These are phyloP conservation scores for Colletotrichum sp. DNA, from an alignment of 2,329 filamentous ascomycete genomes.

Conservation along the genomic window DNA sequence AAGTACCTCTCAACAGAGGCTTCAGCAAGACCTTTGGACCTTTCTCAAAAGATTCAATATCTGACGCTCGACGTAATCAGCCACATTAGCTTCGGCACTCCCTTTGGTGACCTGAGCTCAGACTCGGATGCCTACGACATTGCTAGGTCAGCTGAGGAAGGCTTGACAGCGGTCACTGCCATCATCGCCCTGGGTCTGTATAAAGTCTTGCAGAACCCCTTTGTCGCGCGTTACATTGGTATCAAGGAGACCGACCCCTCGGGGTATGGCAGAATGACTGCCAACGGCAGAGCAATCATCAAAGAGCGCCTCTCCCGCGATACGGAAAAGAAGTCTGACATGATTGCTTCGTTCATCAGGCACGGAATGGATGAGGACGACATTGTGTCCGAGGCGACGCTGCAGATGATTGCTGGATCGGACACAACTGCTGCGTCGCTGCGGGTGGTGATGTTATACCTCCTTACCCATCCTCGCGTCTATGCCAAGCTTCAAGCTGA, in stretches of 20 bases:
- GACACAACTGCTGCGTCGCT: conserved; percentile 39
- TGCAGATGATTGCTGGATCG: conserved; percentile 35
- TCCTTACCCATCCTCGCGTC: conserved; percentile 53
- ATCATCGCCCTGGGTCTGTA: conserved; percentile 15
- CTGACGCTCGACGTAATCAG: conserved; percentile 61
- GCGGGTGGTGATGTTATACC: conserved; percentile 52
- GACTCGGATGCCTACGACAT: conserved; percentile 53
- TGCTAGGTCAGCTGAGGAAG: conserved; percentile 45
- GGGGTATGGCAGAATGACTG: conserved; percentile 21
- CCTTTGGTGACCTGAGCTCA: conserved; percentile 49
- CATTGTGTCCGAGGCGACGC: conserved; percentile 34
- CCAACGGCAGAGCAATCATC: conserved; percentile 23
- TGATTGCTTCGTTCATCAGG: conserved; percentile 43
- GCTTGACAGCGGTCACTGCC: conserved; percentile 22
- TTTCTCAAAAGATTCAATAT: conserved; percentile 52
- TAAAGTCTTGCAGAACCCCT: neutral
- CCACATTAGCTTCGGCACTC: conserved; percentile 54
- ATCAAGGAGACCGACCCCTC: conserved; percentile 15
- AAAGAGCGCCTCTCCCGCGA: conserved; percentile 1
- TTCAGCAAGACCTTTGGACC: conserved; percentile 41
- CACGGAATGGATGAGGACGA: conserved; percentile 34
- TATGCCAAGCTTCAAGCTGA: conserved; percentile 53
- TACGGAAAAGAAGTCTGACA: neutral
- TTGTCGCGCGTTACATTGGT: conserved; percentile 8
- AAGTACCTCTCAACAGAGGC: conserved; percentile 45